A percentile compares a stretch with the other conserved stretches of the same genome.
phyloP scores from a whole-genome alignment of 305 asterid species.

The Fraxinus xanthoxyloides region DNA sequence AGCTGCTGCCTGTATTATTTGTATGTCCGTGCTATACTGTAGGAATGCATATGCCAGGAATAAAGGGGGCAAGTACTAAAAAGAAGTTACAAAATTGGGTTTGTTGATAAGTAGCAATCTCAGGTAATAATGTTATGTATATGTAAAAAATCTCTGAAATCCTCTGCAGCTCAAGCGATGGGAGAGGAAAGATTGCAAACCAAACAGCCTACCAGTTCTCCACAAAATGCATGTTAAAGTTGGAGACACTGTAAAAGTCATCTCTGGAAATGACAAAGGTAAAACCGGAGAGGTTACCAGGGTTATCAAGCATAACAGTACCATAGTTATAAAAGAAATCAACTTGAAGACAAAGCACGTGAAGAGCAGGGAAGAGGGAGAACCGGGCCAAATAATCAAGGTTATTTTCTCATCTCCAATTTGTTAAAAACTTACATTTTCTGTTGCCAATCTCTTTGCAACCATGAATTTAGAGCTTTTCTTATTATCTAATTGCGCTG shows the following conservation, averaged over 20 bases:
- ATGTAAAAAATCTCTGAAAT: neutral
- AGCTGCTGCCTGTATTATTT: neutral
- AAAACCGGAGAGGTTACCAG: constrained; percentile 74
- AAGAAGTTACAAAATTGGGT: neutral
- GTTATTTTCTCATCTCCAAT: constrained; percentile 33
- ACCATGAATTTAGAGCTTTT: neutral
- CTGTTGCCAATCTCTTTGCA: neutral
- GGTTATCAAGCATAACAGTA: constrained; percentile 74
- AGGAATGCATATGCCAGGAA: neutral
- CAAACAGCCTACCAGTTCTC: constrained; percentile 87
- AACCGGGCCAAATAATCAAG: constrained; percentile 86
- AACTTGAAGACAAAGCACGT: constrained; percentile 96
- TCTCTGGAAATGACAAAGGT: constrained; percentile 88
- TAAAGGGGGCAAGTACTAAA: neutral
- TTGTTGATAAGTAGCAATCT: neutral
- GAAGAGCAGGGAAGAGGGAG: constrained; percentile 77
- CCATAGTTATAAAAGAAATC: constrained; percentile 58
- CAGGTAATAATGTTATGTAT: neutral
- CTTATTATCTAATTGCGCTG: neutral
- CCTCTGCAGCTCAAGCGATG: constrained; percentile 69
- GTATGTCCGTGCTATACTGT: neutral
- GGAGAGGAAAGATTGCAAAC: constrained; percentile 94
- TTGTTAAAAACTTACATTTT: neutral
- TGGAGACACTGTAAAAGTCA: constrained; percentile 92
- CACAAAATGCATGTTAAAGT: constrained; percentile 90